These are phyloP conservation scores for Boechera retrofracta DNA, from an alignment of 345 rosid species.

Conservation along the genomic window DNA sequence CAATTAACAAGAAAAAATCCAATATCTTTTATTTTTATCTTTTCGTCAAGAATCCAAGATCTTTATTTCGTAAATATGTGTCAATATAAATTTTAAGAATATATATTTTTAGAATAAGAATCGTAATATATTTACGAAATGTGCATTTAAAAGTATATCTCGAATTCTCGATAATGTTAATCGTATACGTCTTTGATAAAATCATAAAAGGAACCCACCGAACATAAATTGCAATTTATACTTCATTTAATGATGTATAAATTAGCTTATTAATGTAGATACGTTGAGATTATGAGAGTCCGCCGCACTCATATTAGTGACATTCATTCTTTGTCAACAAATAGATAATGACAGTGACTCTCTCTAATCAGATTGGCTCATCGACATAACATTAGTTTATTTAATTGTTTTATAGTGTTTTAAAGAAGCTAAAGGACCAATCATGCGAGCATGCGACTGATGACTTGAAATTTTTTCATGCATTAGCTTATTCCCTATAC, in stretches of 20 bases:
- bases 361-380: slow-evolving; percentile 8
- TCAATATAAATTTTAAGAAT: too few relatives aligned
- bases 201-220: neutral
- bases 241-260: slow-evolving; percentile 24
- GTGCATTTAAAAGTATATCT: neutral
- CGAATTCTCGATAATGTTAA: too few relatives aligned
- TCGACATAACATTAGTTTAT: neutral
- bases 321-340: neutral
- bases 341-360: neutral
- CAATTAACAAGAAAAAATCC: neutral
- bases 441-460: too few relatives aligned
- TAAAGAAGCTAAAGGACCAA: too few relatives aligned
- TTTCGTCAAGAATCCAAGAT: too few relatives aligned
- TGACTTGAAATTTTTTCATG: neutral
- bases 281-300: slow-evolving; percentile 4
- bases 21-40: too few relatives aligned
- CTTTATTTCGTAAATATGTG: too few relatives aligned
- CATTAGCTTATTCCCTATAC: neutral
- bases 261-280: neutral
- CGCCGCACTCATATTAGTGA: neutral
- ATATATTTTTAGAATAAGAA: too few relatives aligned
- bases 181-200: slow-evolving; percentile 5
- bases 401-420: neutral
- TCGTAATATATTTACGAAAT: neutral
- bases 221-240: neutral